phyloP scores from a whole-genome alignment of 306 rosid species.

The Medicago truncatula region DNA sequence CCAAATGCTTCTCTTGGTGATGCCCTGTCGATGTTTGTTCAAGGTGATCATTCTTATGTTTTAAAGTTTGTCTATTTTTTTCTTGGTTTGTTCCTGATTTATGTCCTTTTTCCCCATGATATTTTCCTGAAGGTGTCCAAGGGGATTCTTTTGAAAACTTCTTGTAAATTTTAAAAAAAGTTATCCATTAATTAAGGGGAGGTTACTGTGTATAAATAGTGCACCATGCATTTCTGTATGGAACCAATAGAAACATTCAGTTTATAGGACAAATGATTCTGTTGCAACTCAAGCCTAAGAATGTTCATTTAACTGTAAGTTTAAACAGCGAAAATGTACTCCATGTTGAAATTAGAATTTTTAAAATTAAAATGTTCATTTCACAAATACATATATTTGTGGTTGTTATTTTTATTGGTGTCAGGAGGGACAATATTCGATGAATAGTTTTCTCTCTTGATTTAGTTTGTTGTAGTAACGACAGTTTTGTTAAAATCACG shows the following conservation, averaged over 20 bases:
- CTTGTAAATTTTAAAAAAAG: slow-evolving; percentile 2
- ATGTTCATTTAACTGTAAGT: neutral
- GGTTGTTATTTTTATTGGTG: neutral
- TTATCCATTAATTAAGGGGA: slow-evolving; percentile 14
- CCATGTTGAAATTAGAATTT: neutral
- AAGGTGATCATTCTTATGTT: slow-evolving; percentile 63
- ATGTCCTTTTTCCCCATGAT: neutral
- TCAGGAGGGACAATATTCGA: slow-evolving; percentile 18
- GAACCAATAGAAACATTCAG: neutral
- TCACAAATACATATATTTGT: neutral
- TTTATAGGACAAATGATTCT: neutral
- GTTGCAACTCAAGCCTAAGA: slow-evolving; percentile 8
- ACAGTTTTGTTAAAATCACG: slow-evolving; percentile 29
- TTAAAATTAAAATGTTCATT: slow-evolving; percentile 31
- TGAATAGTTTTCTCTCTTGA: slow-evolving; percentile 2
- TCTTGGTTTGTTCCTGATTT: slow-evolving; percentile 26
- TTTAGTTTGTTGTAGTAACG: slow-evolving; percentile 3
- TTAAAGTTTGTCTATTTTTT: slow-evolving; percentile 37
- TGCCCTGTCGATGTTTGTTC: slow-evolving; percentile 70
- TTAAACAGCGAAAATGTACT: neutral
- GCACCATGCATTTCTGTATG: neutral
- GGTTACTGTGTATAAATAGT: neutral
- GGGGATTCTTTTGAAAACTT: slow-evolving; percentile 21
- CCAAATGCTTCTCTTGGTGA: slow-evolving; percentile 72
- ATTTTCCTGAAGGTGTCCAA: slow-evolving; percentile 14